Evolutionary conservation across 805 yeast species (phyloP).

Genomic region (Saturnispora kantuleensis): DNA sequence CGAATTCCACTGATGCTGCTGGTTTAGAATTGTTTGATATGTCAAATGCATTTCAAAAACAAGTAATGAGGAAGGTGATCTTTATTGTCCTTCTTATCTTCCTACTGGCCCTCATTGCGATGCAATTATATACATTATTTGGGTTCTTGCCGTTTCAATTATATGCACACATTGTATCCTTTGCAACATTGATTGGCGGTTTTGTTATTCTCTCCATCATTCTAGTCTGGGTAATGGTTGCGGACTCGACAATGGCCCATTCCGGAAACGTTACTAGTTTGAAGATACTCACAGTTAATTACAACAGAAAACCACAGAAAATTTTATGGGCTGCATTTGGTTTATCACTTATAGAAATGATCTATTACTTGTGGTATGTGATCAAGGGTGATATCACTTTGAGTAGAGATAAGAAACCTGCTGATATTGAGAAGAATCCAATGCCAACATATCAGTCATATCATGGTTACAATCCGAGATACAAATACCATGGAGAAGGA

Average conservation of each 20-base stretch:
- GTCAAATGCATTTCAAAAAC: constrained; percentile 9
- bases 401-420: too few species aligned
- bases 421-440: constrained; percentile 7
- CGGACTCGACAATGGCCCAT: constrained; percentile 3
- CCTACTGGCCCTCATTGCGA: constrained; percentile 5
- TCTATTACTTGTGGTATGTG: constrained; percentile 3
- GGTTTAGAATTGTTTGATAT: constrained; percentile 10
- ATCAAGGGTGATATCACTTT: background rate
- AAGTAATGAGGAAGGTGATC: constrained; percentile 9
- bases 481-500: background rate
- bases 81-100: constrained; percentile 10
- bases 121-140: constrained; percentile 9
- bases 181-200: background rate
- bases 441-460: too few species aligned
- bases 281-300: constrained; percentile 8
- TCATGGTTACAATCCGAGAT: background rate
- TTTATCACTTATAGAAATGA: constrained; percentile 4
- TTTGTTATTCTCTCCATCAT: constrained; percentile 8
- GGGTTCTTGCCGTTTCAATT: constrained; percentile 11
- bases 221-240: constrained; percentile 10
- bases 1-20: constrained; percentile 6
- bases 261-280: constrained; percentile 10
- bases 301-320: constrained; percentile 6
- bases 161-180: constrained; percentile 1
- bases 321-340: constrained; percentile 11